These are phyloP conservation scores for Arachnomyces sp. DNA, from an alignment of 2,329 filamentous ascomycete species.

Conservation along the genomic window DNA sequence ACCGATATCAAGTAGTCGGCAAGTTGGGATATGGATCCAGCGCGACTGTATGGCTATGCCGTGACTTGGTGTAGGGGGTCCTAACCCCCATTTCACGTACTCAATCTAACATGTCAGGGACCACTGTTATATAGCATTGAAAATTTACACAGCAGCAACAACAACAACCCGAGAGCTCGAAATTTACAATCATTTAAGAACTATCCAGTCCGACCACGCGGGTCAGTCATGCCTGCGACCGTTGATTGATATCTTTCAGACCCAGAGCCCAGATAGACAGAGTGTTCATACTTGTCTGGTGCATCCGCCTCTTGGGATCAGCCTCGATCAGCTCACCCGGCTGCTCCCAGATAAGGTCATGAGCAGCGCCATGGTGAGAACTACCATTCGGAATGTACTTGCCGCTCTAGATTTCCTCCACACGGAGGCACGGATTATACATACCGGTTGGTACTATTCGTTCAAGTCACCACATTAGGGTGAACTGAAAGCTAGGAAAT, in stretches of 20 bases:
- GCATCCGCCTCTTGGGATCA: conserved; percentile 21
- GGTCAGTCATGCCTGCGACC: conserved; percentile 19
- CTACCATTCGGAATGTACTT: conserved; percentile 17
- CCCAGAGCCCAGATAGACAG: conserved; percentile 16
- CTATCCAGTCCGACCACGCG: conserved; percentile 18
- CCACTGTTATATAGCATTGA: conserved; percentile 10
- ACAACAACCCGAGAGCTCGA: conserved; percentile 14
- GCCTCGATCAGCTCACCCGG: conserved; percentile 14
- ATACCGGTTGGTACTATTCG: conserved; percentile 21
- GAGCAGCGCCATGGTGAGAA: conserved; percentile 17
- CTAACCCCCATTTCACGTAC: no score
- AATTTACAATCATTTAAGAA: conserved; percentile 20
- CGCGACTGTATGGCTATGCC: conserved; percentile 38
- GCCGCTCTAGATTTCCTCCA: conserved; percentile 24
- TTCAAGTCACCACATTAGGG: background rate
- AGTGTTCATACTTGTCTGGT: conserved; percentile 22
- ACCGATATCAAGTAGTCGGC: conserved; percentile 30
- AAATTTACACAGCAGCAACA: conserved; percentile 12
- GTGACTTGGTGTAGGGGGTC: conserved; percentile 23
- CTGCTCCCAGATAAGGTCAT: conserved; percentile 14
- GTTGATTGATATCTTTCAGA: conserved; percentile 23
- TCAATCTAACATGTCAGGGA: conserved; percentile 8
- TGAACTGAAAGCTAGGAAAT: conserved; percentile 2
- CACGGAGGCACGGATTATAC: conserved; percentile 17
- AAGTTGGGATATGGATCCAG: conserved; percentile 38